Evolutionary conservation across 83 land plant species (phyloP).

Genomic region (Isoetes engelmannii): DNA sequence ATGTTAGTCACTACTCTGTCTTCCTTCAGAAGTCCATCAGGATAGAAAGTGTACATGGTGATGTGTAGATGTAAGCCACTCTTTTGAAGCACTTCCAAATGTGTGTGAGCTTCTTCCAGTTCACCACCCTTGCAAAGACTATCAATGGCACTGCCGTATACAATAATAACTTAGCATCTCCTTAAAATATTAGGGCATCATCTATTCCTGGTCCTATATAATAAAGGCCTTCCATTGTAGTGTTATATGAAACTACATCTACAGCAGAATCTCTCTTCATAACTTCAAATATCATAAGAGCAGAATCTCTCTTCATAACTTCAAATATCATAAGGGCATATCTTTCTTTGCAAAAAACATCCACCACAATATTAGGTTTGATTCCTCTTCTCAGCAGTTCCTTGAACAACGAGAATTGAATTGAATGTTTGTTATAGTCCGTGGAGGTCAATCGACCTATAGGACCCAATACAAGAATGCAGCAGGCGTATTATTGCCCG

Average conservation of each 20-base stretch:
- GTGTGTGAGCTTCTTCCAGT: neutral
- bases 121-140: neutral
- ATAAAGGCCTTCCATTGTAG: neutral
- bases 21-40: neutral
- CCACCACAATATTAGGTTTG: neutral
- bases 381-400: neutral
- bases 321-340: neutral
- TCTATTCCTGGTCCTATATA: neutral
- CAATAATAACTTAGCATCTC: neutral
- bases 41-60: neutral
- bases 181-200: neutral
- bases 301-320: neutral
- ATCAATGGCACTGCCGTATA: neutral
- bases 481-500: too few species aligned
- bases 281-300: neutral
- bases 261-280: neutral
- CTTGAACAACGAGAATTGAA: neutral
- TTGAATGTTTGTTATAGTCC: too few species aligned
- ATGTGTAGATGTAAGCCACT: neutral
- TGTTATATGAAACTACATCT: neutral
- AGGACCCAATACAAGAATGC: too few species aligned
- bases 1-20: too few species aligned
- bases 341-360: neutral
- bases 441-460: too few species aligned
- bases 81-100: neutral